phyloP scores from a whole-genome alignment of 2,329 filamentous ascomycete genomes.

The Xylariaceae sp. region DNA sequence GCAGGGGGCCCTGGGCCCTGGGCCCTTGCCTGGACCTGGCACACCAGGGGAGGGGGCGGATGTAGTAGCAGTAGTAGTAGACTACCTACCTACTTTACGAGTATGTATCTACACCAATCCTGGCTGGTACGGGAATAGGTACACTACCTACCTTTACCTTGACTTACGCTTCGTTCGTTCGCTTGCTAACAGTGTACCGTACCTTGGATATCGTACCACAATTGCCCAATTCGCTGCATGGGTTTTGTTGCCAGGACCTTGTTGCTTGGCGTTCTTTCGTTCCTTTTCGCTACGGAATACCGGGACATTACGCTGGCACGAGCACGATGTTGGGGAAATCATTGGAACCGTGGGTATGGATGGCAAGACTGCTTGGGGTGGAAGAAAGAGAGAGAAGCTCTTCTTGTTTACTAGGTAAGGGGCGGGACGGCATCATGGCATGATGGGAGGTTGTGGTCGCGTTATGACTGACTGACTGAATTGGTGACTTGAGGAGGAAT shows the following conservation, averaged over 20 bases:
- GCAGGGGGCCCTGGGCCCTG: constrained; percentile 21
- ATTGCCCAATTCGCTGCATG: constrained; percentile 26
- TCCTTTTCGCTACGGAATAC: constrained; percentile 26
- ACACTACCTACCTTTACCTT: no score
- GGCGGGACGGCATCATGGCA: neutral
- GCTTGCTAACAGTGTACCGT: constrained; percentile 16
- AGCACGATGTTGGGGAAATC: constrained; percentile 25
- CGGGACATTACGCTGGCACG: constrained; percentile 29
- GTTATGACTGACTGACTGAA: no score
- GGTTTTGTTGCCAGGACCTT: constrained; percentile 25
- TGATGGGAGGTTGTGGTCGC: neutral
- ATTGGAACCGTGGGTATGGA: constrained; percentile 34
- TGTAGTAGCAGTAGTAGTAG: constrained; percentile 1
- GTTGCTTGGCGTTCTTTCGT: constrained; percentile 30
- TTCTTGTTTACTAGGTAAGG: neutral
- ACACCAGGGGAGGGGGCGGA: constrained; percentile 15
- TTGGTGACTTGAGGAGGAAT: constrained; percentile 5
- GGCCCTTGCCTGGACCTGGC: no score
- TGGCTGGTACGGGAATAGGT: constrained; percentile 18
- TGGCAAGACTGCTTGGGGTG: constrained; percentile 10
- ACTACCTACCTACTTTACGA: neutral
- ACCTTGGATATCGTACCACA: constrained; percentile 15
- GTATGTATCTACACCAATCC: neutral
- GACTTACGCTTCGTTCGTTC: constrained; percentile 5
- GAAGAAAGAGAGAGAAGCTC: constrained; percentile 8